Conservation (phyloP, 441 rosid genomes). For the Syzygium syzygioides region DNA sequence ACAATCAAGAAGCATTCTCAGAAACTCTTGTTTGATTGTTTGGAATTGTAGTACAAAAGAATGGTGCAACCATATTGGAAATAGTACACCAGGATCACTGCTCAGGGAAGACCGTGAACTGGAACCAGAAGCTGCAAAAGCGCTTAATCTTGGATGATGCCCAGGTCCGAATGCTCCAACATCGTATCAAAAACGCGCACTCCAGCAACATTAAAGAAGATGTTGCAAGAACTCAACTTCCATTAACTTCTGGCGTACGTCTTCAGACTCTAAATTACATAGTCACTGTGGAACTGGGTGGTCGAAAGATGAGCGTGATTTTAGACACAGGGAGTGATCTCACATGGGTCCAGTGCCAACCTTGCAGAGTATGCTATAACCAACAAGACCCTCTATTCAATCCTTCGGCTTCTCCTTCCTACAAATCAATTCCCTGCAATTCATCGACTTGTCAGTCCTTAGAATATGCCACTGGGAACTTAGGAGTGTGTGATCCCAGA, state of each 20-base stretch:
- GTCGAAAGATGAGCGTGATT: conserved; percentile 52
- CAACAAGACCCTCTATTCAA: conserved; percentile 72
- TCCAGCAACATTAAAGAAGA: conserved; percentile 12
- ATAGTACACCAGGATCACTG: conserved; percentile 63
- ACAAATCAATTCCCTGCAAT: conserved; percentile 44
- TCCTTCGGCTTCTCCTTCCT: conserved; percentile 62
- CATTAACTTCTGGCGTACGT: conserved; percentile 55
- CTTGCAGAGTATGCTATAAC: conserved; percentile 64
- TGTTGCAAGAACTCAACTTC: conserved; percentile 33
- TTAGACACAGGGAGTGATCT: conserved; percentile 95
- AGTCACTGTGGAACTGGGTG: conserved; percentile 57
- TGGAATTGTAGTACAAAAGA: conserved; percentile 34
- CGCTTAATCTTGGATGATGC: conserved; percentile 46
- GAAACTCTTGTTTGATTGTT: not conserved
- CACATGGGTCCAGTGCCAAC: conserved; percentile 94
- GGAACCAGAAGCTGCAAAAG: conserved; percentile 51
- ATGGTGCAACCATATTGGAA: conserved; percentile 67
- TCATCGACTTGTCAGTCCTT: conserved; percentile 66
- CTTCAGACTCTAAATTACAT: conserved; percentile 75
- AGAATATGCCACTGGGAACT: conserved; percentile 39
- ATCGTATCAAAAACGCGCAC: conserved; percentile 27
- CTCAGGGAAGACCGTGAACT: conserved; percentile 34
- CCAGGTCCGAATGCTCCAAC: conserved; percentile 49
- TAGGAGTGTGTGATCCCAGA: conserved; percentile 39
- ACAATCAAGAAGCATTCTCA: not conserved